Evolutionary conservation across 192 early-diverging fungal genomes (phyloP), one percentile per base, ranked within the genome.

Genomic region (Coemansia biformis): DNA sequence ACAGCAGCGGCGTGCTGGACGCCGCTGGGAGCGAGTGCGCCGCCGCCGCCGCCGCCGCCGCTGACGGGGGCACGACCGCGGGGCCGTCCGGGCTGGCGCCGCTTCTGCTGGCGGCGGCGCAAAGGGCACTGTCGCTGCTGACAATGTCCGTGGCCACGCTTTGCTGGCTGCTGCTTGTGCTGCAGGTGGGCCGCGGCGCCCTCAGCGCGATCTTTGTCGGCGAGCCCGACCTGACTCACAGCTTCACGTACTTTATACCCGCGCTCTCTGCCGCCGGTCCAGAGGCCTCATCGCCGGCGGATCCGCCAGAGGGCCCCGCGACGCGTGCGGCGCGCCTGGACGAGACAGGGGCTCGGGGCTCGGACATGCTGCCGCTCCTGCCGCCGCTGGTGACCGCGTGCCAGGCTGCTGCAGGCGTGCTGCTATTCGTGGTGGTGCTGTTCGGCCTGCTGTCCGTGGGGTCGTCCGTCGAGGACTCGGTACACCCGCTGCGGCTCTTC

Each of bases 171-270:
- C 61, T 72, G 48, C 61, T 72, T 2, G 68, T 72, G 17, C 48
- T 60, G 45, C 68, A 60, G 43, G 61, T 72, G 11, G 61, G 48
- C 1, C 68, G 68, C 32, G 68, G 68, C 4, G 68, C 68, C 4
- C 57, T 72, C n/a, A 60, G 68, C 34, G 68, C 68, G 5, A 55
- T 72, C 10, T 72, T 72, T 43, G 61, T 72, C 22, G 68, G 68
- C 10, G 68, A 64, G 49, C 68, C 68, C 0, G 68, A 56, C 13
- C 30, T 72, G 44, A 72, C 68, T 16, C 57, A 63, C 33, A 51
- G 38, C 48, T 60, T 59, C 17, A 60, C 52, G 10, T 64, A 72
- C 47, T 72, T 72, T 51, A 48, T 71, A 26, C 67, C 67, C 3
- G 56, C 56, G n/a, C 50, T 63, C 38, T 18, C 39, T 2, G 12